Base-by-base conservation (phyloP, 371 early-diverging fungal genomes). In the Nematocida sp. region DNA sequence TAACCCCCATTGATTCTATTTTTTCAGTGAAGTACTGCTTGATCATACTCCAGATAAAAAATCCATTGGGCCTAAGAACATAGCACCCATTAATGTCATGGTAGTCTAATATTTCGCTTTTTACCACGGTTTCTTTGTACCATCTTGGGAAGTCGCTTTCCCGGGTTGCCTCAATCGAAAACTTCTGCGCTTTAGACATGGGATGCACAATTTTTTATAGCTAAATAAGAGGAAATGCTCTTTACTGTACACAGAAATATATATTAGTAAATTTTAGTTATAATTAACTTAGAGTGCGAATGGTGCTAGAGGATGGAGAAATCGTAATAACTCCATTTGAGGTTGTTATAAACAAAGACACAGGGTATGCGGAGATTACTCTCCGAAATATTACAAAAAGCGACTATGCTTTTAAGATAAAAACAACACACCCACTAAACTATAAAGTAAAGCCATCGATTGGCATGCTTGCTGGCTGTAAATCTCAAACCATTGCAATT, bases 51-150 rank as follows among this genome's bases (percentile, higher is more conserved):
- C 99, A 98, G 72, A 99, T 92, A 84, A 91, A 92, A 90, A 92
- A 95, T n/a, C 95, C 90, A 88, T 91, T 91, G 18, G 99, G 99
- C 85, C 97, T 92, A 84, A 98, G 89, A 83, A 98, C 96, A 87
- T 96, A 98, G 89, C 99, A 99, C 61, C 99, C 99, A 84, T 92
- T 92, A 50, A 99, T 92, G 86, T 96, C 95, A 88, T 97, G 97
- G 90, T 97, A 96, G 83, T 96, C 96, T 86, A 97, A 87, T 94
- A 99, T 93, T 86, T 99, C 98, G 73, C 93, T 91, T 84, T 92
- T 91, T 67, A 90, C 90, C 83, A 97, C 88, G n/a, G 92, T 92
- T 89, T 91, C 83, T 54, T 60, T 73, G 60, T 84, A 87, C 88
- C 88, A 87, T 15, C 80, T 83, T 33, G 83, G 70, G 82, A 87